phyloP scores from a whole-genome alignment of 768 basidiomycete species.

The Hydnum rufescens region DNA sequence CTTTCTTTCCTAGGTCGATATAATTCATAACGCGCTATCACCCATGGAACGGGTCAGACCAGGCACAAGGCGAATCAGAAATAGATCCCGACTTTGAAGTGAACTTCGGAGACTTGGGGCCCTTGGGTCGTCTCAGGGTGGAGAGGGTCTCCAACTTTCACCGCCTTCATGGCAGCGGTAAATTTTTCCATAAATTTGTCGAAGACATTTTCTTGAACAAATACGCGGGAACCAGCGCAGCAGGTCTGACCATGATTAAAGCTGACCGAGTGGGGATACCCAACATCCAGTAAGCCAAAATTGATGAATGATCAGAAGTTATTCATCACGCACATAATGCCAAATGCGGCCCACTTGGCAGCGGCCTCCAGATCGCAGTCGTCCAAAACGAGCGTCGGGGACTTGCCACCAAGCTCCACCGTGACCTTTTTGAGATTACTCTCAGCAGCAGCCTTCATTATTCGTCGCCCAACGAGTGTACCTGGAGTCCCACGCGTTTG shows the following conservation, averaged over 20 bases:
- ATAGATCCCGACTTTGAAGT: constrained; percentile 36
- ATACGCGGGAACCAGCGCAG: constrained; percentile 63
- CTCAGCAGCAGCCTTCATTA: constrained; percentile 60
- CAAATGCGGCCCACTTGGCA: constrained; percentile 46
- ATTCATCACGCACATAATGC: constrained; percentile 48
- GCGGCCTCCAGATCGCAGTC: constrained; percentile 54
- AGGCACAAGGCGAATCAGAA: not conserved
- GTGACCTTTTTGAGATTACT: constrained; percentile 63
- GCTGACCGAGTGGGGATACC: constrained; percentile 18
- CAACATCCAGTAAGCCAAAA: not conserved
- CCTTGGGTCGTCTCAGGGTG: constrained; percentile 21
- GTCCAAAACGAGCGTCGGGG: constrained; percentile 47
- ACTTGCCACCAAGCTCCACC: constrained; percentile 61
- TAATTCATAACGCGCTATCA: constrained; percentile 48
- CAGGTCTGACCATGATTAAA: constrained; percentile 61
- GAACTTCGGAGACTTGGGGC: constrained; percentile 44
- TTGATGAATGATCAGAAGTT: not conserved
- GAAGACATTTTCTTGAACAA: constrained; percentile 58
- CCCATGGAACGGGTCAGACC: constrained; percentile 3
- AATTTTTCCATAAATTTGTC: constrained; percentile 50
- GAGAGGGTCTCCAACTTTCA: constrained; percentile 60
- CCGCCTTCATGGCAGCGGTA: constrained; percentile 28
- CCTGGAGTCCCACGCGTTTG: not conserved
- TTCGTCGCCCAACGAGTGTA: constrained; percentile 43
- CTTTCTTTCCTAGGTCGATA: constrained; percentile 50